Evolutionary conservation across 768 basidiomycete genomes (phyloP).

Genomic region (Podaxis mareebaensis): DNA sequence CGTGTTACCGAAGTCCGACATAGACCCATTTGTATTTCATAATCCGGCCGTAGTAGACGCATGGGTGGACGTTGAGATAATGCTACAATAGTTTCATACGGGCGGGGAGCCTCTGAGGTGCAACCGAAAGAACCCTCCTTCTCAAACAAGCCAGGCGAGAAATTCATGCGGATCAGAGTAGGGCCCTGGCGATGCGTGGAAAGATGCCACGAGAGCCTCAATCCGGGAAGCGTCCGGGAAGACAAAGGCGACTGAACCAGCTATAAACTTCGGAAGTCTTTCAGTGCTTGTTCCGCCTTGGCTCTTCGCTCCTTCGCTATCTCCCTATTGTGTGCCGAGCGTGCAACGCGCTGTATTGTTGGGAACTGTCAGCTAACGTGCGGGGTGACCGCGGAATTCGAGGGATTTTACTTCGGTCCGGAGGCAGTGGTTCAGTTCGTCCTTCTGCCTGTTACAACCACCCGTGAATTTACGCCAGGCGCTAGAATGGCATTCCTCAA

Average conservation of each 20-base stretch:
- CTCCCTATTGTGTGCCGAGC: constrained; percentile 61
- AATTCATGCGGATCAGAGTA: background rate
- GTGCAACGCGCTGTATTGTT: constrained; percentile 51
- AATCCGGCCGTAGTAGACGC: background rate
- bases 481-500: constrained; percentile 67
- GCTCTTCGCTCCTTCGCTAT: constrained; percentile 54
- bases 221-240: constrained; percentile 7
- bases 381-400: constrained; percentile 10
- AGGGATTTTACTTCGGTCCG: constrained; percentile 57
- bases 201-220: background rate
- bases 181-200: background rate
- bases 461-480: constrained; percentile 68
- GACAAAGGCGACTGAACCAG: constrained; percentile 32
- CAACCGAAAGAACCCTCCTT: background rate
- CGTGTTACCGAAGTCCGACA: constrained; percentile 10
- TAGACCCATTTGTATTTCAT: constrained; percentile 2
- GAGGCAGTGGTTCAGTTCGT: constrained; percentile 68
- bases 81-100: background rate
- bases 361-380: constrained; percentile 15
- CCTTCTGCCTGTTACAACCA: constrained; percentile 68
- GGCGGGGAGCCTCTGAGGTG: background rate
- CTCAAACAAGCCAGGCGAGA: background rate
- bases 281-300: constrained; percentile 60
- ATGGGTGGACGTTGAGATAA: constrained; percentile 27
- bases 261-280: constrained; percentile 55